Evolutionary conservation across 148 eudicot species (phyloP), one percentile per base, ranked within the genome.

Genomic region (Diospyros kaki): DNA sequence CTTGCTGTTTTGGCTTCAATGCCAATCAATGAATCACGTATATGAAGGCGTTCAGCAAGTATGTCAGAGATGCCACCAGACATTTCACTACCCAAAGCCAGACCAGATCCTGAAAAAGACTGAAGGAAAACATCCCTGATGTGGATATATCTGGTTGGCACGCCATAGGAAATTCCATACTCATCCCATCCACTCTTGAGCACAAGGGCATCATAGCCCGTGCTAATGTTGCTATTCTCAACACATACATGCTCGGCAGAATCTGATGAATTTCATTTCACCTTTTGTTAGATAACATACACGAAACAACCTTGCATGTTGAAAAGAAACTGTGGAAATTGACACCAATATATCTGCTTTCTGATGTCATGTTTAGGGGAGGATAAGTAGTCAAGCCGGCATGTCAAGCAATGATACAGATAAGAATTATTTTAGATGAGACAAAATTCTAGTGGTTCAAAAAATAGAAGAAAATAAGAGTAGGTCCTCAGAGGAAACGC

Each of bases 181-280:
- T 89, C 86, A 7, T 89, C 93, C 93, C 93, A 89, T 38, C 93
- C 93, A 40, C 93, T 89, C 80, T 89, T 89, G 4, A 89, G 81
- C 4, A 64, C 85, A 58, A 89, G 61, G 28, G 87, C 86, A 74
- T 87, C 93, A 68, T 84, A 71, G 17, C 91, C 86, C 74, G 69
- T 72, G 79, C 83, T 89, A 58, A 89, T 84, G 83, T 89, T 87
- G 88, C 91, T 80, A 45, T 79, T 80, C 71, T 84, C 89, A 61
- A 89, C 87, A 86, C 93, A 89, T 7, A 87, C 85, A 28, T 79
- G 81, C 72, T 87, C 79, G 0, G 88, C 87, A 52, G 93, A 89
- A 81, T 88, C 92, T 88, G 87, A 59, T 59, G 72, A 71, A 48
- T 74, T 53, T 58, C 55, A 63, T 55, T 76, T 60, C 46, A 41